These are phyloP conservation scores for Tolypocladium ophioglossoides DNA, from an alignment of 2,329 filamentous ascomycete genomes.

Conservation along the genomic window DNA sequence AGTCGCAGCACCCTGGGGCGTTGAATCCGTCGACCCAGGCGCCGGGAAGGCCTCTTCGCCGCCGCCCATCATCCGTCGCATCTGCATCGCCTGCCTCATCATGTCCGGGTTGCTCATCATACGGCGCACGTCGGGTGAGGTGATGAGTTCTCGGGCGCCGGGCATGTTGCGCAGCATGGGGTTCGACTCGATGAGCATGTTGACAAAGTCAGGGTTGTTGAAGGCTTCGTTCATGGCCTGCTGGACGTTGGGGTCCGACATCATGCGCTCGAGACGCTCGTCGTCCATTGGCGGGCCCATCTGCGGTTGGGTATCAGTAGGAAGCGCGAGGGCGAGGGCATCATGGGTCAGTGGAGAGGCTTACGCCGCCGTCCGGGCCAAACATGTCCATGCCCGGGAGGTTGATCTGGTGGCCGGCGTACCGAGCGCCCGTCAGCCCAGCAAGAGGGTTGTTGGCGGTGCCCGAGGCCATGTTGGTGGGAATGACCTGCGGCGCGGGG, in stretches of 20 bases:
- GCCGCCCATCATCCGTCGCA: slow-evolving; percentile 62
- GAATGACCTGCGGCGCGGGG: slow-evolving; percentile 35
- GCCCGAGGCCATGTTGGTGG: slow-evolving; percentile 71
- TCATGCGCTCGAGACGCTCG: slow-evolving; percentile 73
- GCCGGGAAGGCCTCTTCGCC: slow-evolving; percentile 64
- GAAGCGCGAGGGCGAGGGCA: not conserved
- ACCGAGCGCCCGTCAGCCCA: slow-evolving; percentile 82
- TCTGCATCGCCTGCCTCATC: slow-evolving; percentile 69
- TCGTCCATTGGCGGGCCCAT: slow-evolving; percentile 81
- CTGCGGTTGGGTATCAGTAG: slow-evolving; percentile 32
- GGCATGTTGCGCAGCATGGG: slow-evolving; percentile 69
- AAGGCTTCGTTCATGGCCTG: slow-evolving; percentile 89
- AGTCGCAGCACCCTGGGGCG: slow-evolving; percentile 41
- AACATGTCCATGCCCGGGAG: slow-evolving; percentile 83
- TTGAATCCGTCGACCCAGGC: slow-evolving; percentile 83
- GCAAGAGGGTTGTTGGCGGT: slow-evolving; percentile 83
- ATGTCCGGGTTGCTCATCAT: slow-evolving; percentile 91
- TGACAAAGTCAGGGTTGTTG: slow-evolving; percentile 87
- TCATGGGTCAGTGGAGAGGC: slow-evolving; percentile 23
- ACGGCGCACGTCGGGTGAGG: slow-evolving; percentile 76
- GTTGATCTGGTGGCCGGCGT: slow-evolving; percentile 75
- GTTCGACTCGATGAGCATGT: slow-evolving; percentile 89
- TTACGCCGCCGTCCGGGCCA: slow-evolving; percentile 85
- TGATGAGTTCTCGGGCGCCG: slow-evolving; percentile 72
- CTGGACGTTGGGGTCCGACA: slow-evolving; percentile 78